These are phyloP conservation scores for Cercis canadensis DNA, from an alignment of 306 rosid genomes.

Conservation along the genomic window DNA sequence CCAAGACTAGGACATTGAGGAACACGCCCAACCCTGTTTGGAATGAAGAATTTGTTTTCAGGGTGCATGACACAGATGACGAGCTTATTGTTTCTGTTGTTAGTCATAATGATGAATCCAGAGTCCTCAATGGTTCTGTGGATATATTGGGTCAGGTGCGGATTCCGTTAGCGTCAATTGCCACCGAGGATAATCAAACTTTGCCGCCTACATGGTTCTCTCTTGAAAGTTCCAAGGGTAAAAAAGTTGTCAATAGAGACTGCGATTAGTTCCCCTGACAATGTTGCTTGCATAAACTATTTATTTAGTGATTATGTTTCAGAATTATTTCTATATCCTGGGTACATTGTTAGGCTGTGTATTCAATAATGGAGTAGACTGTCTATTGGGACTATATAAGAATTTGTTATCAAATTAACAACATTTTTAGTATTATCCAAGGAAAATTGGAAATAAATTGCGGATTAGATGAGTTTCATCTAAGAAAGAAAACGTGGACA, in stretches of 20 bases:
- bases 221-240: conserved; percentile 51
- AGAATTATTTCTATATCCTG: not conserved
- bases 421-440: too few relatives aligned
- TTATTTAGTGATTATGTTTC: not conserved
- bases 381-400: too few relatives aligned
- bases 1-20: conserved; percentile 60
- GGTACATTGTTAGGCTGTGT: not conserved
- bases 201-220: conserved; percentile 80
- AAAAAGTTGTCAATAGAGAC: conserved; percentile 53
- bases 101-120: conserved; percentile 41
- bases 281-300: not conserved
- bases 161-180: conserved; percentile 56
- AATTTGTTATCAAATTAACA: too few relatives aligned
- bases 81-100: conserved; percentile 62
- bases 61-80: conserved; percentile 50
- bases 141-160: conserved; percentile 65
- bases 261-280: conserved; percentile 59
- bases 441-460: too few relatives aligned
- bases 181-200: conserved; percentile 54
- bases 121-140: conserved; percentile 39
- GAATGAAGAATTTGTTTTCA: conserved; percentile 81
- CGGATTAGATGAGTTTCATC: too few relatives aligned
- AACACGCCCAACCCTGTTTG: conserved; percentile 58
- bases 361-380: too few relatives aligned
- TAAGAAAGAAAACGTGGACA: too few relatives aligned